These are phyloP conservation scores for Epichloe festucae DNA, from an alignment of 2,329 filamentous ascomycete genomes.

Conservation along the genomic window DNA sequence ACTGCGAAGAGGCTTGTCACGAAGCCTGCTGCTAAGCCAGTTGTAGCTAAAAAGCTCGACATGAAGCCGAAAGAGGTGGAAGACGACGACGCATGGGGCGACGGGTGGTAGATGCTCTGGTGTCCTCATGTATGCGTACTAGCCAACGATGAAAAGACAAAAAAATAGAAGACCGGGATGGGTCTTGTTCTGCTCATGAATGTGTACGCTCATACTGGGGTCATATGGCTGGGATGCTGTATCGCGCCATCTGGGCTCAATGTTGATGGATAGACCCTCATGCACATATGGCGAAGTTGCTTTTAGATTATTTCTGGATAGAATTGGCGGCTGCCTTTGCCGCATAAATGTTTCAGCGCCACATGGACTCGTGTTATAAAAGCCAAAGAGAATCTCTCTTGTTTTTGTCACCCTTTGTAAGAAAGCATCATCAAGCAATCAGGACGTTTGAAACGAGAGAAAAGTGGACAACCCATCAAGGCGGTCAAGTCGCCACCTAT, in stretches of 20 bases:
- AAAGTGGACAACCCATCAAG: not conserved
- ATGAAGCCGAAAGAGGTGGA: constrained; percentile 48
- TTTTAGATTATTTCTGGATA: not conserved
- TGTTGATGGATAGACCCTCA: not conserved
- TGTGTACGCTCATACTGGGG: not conserved
- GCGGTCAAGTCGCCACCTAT: not conserved
- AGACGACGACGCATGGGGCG: constrained; percentile 52
- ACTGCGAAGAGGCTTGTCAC: constrained; percentile 27
- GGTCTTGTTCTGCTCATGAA: not conserved
- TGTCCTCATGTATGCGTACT: not conserved
- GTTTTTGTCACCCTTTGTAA: too few relatives aligned
- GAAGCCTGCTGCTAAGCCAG: constrained; percentile 30
- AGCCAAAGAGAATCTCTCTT: too few relatives aligned
- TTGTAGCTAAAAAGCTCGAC: constrained; percentile 53
- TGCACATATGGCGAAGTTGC: not conserved
- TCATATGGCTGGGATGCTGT: not conserved
- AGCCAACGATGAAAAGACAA: not conserved
- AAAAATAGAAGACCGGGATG: not conserved
- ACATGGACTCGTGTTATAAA: too few relatives aligned
- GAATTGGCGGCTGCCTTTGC: too few relatives aligned
- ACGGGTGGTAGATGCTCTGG: constrained; percentile 40
- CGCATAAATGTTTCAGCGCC: too few relatives aligned
- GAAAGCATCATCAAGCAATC: not conserved
- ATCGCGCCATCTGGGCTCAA: not conserved
- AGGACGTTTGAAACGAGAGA: not conserved